Evolutionary conservation across 2,329 filamentous ascomycete genomes (phyloP), one percentile per base, ranked within the genome.

Genomic region (Colletotrichum cereale): DNA sequence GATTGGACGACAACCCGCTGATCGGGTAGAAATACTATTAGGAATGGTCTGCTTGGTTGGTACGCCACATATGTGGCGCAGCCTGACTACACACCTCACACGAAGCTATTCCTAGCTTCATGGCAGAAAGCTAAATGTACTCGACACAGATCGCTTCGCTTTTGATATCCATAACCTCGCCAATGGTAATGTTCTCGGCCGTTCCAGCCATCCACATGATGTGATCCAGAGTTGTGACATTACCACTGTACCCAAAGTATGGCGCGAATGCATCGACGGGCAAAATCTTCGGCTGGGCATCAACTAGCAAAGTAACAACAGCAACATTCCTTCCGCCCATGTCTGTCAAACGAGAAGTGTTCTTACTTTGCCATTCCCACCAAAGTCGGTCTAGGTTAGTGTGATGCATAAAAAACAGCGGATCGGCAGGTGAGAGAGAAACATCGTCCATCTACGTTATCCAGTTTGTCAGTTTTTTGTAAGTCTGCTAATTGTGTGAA

Each of bases 141-240:
- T 78, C 74, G 60, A 76, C 76, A 44, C 78, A 79, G 2, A 79
- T 66, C 16, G 68, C 47, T 14, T 57, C 74, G 61, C 64, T 74
- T 11, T 66, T 48, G 40, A 77, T 76, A 70, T 80, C 75, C 78
- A 80, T 80, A 3, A 80, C 72, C 44, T 79, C 77, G 2, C 64
- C 67, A 24, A 80, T 73, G 8, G 69, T 77, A 1, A 71, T 66
- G 36, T 73, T 63, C 12, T 74, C 74, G 16, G 77, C 70, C n/a
- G 78, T 74, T 18, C 74, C 77, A 42, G 75, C 72, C 77, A 78
- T 76, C 53, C 77, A 73, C 31, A 80, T 40, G 40, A 74, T 72
- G 71, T 80, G 77, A 8, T 73, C 70, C 31, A 80, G 57, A 3
- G 77, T 79, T 2, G 74, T 76, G 6, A 40, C 66, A 42, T 72